Base-by-base conservation (phyloP, 2,329 filamentous ascomycete genomes). In the Cladosporium colombiae region DNA sequence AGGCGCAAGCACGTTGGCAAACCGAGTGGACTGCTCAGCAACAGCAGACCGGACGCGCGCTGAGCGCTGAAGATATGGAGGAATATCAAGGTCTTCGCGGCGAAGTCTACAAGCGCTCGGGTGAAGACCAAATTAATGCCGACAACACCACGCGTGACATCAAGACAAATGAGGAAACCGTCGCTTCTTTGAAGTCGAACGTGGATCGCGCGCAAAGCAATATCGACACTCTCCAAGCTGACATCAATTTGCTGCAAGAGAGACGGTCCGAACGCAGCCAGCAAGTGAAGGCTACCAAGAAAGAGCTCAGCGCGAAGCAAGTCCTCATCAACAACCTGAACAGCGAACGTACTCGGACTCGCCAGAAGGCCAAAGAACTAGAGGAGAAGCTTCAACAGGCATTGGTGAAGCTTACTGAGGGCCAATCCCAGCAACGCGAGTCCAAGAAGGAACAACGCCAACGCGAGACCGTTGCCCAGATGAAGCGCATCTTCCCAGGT, bases 341-440 rank as follows among this genome's bases (percentile, higher is more conserved):
- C 68, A 97, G 93, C 0, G 92, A 96, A 75, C 88, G 92, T 59
- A 85, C 93, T 10, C 88, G 92, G 61, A 89, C 91, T 10, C 90
- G 91, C 62, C 91, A 96, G 74, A 89, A 89, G 75, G 88, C 90
- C 63, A 95, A 91, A 0, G 95, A 98, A 75, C 86, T 96, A 2
- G 93, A 99, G 70, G 93, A 97, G 78, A 94, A 97, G 77, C 85
- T 98, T 7, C 89, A 91, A 68, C 91, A 93, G 66, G 88, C 94
- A 18, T 81, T 93, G 33, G 87, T 85, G 68, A 93, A 93, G 76
- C 85, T 97, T n/a, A 82, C 89, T 27, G 92, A 96, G 75, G 93
- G 92, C 2, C 90, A 96, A 68, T 91, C 93, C 74, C 91, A 92
- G 62, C 89, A 90, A 70, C 89, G 93, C 68, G 92, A 97, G 77